Base-by-base conservation (phyloP, 257 asterid genomes). In the Cordia subcordata region DNA sequence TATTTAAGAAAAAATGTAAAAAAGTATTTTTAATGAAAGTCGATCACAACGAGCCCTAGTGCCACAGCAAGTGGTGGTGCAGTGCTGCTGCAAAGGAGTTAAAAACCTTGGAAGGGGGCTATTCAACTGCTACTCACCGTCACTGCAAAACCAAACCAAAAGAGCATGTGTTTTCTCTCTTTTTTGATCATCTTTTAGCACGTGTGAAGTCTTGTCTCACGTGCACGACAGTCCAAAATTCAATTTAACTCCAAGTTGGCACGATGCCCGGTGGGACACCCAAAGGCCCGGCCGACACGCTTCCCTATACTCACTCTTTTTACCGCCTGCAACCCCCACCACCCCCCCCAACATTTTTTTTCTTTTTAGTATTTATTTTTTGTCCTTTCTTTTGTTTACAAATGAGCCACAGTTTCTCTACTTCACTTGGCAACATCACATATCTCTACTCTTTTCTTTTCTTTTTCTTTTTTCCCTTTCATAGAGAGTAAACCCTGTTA, bases 211-310 rank as follows among this genome's bases (percentile, higher is more conserved):
- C 57, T 40, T 33, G 66, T 45, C 58, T 50, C 75, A 58, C 71
- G 71, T 68, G 74, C 71, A 42, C 0, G 71, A 60, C 62, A 44
- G 56, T 14, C 17, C 60, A 23, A 54, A 60, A 20, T 55, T 60
- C 44, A 37, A 13, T n/a, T 44, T 9, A 60, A 62, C 63, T 58
- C 54, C 32, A 49, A 64, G 79, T 65, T 62, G 74, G 73, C 60
- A 19, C 61, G 55, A 66, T 54, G 38, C 45, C 68, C 71, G n/a
- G 17, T 46, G 18, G 58, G 64, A 67, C 38, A 58, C 66, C 72
- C 72, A 53, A 27, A 20, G 65, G 67, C 77, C 83, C 80, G 69
- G 71, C 80, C 75, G 80, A 74, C 83, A 77, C 75, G 68, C 59
- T 61, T 23, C 49, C 66, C 59, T 46, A 55, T 49, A 32, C 51